phyloP scores from a whole-genome alignment of 2,329 filamentous ascomycete genomes.

The Botryotinia convoluta region DNA sequence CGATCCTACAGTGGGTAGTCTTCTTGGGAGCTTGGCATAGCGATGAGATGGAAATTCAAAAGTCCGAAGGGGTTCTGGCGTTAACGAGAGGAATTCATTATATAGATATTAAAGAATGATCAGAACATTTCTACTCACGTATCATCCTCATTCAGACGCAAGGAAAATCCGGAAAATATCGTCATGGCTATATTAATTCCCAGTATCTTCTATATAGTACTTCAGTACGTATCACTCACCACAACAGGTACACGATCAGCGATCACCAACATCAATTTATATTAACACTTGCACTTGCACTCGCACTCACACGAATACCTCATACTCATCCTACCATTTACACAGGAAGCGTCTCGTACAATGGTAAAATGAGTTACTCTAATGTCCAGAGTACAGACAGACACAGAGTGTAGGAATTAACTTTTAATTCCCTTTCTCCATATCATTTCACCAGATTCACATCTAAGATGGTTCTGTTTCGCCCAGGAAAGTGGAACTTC shows the following conservation, averaged over 20 bases:
- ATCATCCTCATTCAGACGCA: not conserved
- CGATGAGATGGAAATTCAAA: not conserved
- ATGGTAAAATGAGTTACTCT: not conserved
- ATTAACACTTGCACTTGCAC: not conserved
- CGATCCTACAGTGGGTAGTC: not conserved
- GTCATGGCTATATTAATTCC: not conserved
- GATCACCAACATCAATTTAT: not conserved
- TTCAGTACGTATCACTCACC: not conserved
- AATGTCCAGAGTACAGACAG: not conserved
- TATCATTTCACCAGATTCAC: constrained; percentile 12
- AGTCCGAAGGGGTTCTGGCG: not conserved
- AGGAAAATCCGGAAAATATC: not conserved
- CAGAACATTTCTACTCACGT: not conserved
- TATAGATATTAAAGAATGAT: not conserved
- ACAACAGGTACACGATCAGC: not conserved
- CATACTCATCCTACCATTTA: not conserved
- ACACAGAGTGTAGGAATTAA: not conserved
- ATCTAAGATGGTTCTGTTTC: constrained; percentile 11
- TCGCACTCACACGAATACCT: not conserved
- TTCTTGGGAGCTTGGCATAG: not conserved
- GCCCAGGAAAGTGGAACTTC: constrained; percentile 7
- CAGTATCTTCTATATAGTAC: not conserved
- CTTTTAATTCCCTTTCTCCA: constrained; percentile 1
- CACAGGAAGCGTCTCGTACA: not conserved
- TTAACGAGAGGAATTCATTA: not conserved